phyloP scores from a whole-genome alignment of 495 filamentous ascomycete species.

The Penicillium roqueforti region DNA sequence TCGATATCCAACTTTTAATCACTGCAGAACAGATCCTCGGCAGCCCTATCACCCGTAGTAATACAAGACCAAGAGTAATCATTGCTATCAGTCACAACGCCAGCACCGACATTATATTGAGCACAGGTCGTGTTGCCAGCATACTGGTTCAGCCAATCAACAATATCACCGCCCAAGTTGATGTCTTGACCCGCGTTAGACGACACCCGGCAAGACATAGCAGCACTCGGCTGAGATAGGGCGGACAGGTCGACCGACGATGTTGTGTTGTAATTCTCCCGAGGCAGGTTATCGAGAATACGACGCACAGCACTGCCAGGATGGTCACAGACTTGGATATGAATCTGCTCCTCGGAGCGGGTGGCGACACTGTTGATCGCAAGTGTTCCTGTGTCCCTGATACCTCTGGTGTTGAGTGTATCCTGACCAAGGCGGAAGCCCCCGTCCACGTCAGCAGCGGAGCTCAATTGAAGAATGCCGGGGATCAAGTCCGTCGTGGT shows the following conservation, averaged over 20 bases:
- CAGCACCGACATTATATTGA: slow-evolving; percentile 3
- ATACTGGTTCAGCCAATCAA: not conserved
- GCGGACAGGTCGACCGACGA: not conserved
- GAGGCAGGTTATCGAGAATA: not conserved
- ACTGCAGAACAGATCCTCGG: slow-evolving; percentile 1
- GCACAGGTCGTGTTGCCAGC: not conserved
- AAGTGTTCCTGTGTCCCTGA: not conserved
- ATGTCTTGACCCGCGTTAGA: not conserved
- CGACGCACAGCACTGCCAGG: not conserved
- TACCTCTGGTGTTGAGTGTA: not conserved
- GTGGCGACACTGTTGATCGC: slow-evolving; percentile 1
- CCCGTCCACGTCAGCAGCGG: not conserved
- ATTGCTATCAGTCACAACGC: not conserved
- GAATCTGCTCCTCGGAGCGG: slow-evolving; percentile 4
- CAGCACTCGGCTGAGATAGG: not conserved
- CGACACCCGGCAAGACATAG: slow-evolving; percentile 1
- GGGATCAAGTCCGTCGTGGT: slow-evolving; percentile 4
- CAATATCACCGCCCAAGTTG: not conserved
- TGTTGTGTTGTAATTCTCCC: not conserved
- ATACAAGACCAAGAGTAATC: slow-evolving; percentile 1
- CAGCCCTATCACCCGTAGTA: not conserved
- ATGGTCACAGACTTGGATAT: slow-evolving; percentile 3
- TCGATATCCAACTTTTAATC: not conserved
- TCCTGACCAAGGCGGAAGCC: slow-evolving; percentile 6
- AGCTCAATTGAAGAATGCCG: not conserved